Conservation (phyloP, 2,329 filamentous ascomycete species). For the Talaromyces marneffei region DNA sequence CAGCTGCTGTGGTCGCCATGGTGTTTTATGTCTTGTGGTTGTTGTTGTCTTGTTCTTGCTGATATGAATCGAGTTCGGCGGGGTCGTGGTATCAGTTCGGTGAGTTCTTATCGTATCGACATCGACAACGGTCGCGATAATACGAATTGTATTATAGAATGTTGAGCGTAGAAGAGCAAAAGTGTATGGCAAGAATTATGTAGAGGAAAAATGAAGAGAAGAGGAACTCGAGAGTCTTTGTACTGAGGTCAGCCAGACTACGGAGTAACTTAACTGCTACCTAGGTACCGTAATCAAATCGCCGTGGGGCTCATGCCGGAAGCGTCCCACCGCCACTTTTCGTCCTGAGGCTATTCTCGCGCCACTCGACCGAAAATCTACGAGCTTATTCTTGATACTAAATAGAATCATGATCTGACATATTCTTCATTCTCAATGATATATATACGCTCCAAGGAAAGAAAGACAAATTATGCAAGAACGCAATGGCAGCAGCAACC, state of each 20-base stretch:
- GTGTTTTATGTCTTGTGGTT: background rate
- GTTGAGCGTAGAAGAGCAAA: background rate
- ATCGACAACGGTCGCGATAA: background rate
- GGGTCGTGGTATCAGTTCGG: background rate
- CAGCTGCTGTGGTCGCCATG: constrained; percentile 41
- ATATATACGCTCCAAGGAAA: background rate
- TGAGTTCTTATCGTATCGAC: background rate
- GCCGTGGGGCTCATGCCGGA: constrained; percentile 9
- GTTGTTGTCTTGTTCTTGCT: background rate
- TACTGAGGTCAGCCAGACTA: background rate
- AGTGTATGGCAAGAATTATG: background rate
- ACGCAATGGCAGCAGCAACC: background rate
- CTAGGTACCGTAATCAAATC: too few species aligned
- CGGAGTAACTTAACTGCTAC: too few species aligned
- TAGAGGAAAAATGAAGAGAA: background rate
- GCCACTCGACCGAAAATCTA: background rate
- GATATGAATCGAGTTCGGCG: background rate
- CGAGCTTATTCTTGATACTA: background rate
- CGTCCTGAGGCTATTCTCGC: constrained; percentile 12
- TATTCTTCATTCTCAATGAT: background rate
- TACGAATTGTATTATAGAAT: background rate
- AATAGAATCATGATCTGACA: background rate
- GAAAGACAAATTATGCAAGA: background rate
- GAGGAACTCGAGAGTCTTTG: background rate
- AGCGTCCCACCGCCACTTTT: constrained; percentile 13